These are phyloP conservation scores for Clathrus columnatus DNA, from an alignment of 768 basidiomycete genomes.

Conservation along the genomic window DNA sequence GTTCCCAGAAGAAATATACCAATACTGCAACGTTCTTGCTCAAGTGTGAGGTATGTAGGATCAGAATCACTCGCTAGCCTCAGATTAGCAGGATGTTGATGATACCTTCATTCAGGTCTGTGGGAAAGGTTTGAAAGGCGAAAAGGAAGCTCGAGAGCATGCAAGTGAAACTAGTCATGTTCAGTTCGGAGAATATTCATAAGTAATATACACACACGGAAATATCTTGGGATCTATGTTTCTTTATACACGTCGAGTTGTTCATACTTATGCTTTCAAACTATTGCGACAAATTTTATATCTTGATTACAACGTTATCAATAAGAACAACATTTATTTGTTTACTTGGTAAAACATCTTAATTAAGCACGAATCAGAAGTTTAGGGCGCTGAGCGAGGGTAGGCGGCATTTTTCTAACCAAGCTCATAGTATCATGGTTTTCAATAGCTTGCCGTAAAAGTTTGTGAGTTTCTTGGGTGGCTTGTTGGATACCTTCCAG, in stretches of 20 bases:
- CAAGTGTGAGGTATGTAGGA: slow-evolving; percentile 64
- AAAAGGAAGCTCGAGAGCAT: slow-evolving; percentile 87
- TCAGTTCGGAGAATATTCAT: slow-evolving; percentile 70
- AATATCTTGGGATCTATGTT: no score
- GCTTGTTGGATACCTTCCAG: neutral
- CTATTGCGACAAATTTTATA: no score
- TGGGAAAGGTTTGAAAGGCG: slow-evolving; percentile 79
- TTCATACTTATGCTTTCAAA: no score
- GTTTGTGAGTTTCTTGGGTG: neutral
- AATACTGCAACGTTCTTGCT: slow-evolving; percentile 90
- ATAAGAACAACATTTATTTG: no score
- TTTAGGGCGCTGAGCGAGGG: neutral
- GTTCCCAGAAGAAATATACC: slow-evolving; percentile 76
- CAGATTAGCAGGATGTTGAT: slow-evolving; percentile 4
- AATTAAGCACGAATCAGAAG: no score
- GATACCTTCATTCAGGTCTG: slow-evolving; percentile 47
- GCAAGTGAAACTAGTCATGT: slow-evolving; percentile 82
- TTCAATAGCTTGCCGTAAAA: neutral
- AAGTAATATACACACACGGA: no score
- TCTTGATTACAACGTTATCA: no score
- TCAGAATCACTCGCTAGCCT: neutral
- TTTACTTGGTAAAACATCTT: no score
- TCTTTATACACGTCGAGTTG: no score
- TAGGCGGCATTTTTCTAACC: neutral
- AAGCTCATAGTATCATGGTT: neutral